Percentiles rank a stretch among this genome's conserved stretches.
Conservation (phyloP, 78 protist genomes). For the Chrysochromulina tobinii region DNA sequence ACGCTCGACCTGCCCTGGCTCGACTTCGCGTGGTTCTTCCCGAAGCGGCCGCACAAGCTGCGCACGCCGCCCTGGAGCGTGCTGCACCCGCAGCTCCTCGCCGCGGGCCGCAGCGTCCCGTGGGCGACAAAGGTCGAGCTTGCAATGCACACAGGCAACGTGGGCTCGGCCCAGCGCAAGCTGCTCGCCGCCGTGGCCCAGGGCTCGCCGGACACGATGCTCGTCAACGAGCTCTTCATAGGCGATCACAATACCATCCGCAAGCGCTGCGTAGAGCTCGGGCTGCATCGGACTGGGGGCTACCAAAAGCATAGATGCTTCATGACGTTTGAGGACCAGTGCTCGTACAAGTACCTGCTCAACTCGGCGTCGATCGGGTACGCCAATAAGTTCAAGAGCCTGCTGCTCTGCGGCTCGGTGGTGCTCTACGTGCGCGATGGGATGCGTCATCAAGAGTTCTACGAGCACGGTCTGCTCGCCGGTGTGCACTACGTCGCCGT, state of each 20-base stretch:
- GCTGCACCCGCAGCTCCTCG: neutral
- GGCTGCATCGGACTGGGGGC: neutral
- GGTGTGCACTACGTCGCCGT: neutral
- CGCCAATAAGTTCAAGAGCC: neutral
- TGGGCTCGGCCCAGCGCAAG: neutral
- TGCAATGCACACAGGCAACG: neutral
- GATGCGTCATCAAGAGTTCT: neutral
- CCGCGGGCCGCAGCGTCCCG: neutral
- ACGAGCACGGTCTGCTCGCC: neutral
- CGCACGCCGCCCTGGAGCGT: slow-evolving; percentile 3
- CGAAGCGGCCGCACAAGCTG: neutral
- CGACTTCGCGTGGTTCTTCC: neutral
- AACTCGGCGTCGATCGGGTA: neutral
- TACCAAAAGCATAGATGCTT: neutral
- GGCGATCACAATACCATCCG: neutral
- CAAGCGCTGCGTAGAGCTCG: neutral
- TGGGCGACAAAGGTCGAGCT: neutral
- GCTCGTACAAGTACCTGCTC: neutral
- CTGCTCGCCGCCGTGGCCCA: neutral
- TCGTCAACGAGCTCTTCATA: neutral
- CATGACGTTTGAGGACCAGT: neutral
- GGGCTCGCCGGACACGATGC: neutral
- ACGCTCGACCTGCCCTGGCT: neutral
- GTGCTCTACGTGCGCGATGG: neutral
- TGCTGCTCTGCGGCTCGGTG: neutral